Evolutionary conservation across 2,329 filamentous ascomycete genomes (phyloP), one percentile per base, ranked within the genome.

Genomic region (Cladosporium sp.): DNA sequence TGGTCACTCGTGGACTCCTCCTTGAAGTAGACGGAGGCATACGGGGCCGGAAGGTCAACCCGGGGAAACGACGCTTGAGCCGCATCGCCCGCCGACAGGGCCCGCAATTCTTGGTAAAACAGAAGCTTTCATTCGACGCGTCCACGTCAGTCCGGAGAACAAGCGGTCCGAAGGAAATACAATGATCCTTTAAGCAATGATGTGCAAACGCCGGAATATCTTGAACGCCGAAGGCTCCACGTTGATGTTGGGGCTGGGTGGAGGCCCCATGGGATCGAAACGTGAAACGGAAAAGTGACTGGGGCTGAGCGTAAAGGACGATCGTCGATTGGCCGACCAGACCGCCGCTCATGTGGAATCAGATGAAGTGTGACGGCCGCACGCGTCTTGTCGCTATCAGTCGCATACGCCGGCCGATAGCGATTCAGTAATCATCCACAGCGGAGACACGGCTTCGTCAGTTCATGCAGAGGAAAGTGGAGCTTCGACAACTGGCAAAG

Each of bases 121-220:
- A 8, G 35, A 7, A 16, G 35, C 8, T 14, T 13, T 9, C 8
- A 14, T 13, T 14, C 35, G 11, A n/a, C 38, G n/a, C 16, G 31
- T 5, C 31, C 22, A 16, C 4, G 46, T 49, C 38, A 49, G 38
- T 5, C 46, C 46, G 46, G 18, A 49, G 46, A 49, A 49, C 22
- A 49, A 49, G 38, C 46, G 46, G 19, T n/a, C 35, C 38, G 46
- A 16, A 28, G 46, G 46, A 49, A 49, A 49, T 49, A 49, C 46
- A 18, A 49, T 49, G 31, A 43, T 49, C 46, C 46, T 7, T 42
- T 49, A 38, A 42, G 46, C 34, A 42, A 41, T 34, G 46, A 49
- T 49, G 46, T 49, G 46, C 46, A 49, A 49, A 42, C 5, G 46
- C 46, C 46, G 46, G 46, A 49, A 42, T 28, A 49, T 43, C 28